Conservation (phyloP, 148 eudicot species). For the Dianthus caryophyllus region DNA sequence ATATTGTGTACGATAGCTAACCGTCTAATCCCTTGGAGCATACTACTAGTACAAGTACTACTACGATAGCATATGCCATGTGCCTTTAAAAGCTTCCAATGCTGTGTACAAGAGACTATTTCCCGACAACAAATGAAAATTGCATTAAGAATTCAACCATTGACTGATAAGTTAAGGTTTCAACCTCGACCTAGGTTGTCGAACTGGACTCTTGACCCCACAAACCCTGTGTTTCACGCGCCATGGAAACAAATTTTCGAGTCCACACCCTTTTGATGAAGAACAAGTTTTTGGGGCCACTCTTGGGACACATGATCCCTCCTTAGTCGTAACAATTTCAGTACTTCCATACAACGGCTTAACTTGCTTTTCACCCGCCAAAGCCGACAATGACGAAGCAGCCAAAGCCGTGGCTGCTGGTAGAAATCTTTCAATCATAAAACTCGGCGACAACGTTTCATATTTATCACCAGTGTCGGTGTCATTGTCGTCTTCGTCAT, state of each 20-base stretch:
- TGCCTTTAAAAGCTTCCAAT: too few relatives aligned
- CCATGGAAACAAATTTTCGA: constrained; percentile 58
- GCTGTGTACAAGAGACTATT: too few relatives aligned
- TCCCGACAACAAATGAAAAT: too few relatives aligned
- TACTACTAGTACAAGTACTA: too few relatives aligned
- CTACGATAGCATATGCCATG: too few relatives aligned
- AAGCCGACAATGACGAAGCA: constrained; percentile 34
- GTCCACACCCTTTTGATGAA: constrained; percentile 51
- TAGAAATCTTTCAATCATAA: constrained; percentile 65
- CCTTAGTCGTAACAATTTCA: neutral
- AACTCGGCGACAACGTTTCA: constrained; percentile 35
- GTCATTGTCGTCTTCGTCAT: constrained; percentile 1
- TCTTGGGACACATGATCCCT: constrained; percentile 20
- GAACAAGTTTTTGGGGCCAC: constrained; percentile 25
- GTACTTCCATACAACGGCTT: neutral
- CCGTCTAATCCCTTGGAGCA: too few relatives aligned
- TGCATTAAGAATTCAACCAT: too few relatives aligned
- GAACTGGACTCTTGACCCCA: constrained; percentile 43
- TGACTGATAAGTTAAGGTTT: constrained; percentile 25
- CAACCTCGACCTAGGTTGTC: constrained; percentile 22
- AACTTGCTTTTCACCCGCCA: constrained; percentile 11
- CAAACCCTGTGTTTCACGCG: constrained; percentile 43
- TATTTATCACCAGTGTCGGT: constrained; percentile 12
- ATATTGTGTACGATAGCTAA: too few relatives aligned
- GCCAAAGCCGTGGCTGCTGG: constrained; percentile 65